A percentile compares a stretch with the other conserved stretches of the same genome.
These are phyloP conservation scores for Lathyrus oleraceus DNA, from an alignment of 306 rosid genomes.

Conservation along the genomic window DNA sequence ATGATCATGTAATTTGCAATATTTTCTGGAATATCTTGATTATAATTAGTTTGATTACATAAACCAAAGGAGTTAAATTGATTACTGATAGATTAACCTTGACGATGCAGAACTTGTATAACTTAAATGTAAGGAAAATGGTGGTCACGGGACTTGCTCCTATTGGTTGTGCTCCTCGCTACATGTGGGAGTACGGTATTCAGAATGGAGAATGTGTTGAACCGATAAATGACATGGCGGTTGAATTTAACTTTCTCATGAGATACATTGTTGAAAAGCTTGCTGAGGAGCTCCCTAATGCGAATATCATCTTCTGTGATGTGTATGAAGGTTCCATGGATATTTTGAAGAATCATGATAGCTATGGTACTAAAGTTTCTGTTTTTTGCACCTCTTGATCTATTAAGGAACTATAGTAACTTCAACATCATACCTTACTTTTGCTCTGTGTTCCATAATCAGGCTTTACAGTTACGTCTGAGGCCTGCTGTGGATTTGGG, in stretches of 20 bases:
- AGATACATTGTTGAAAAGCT: conserved; percentile 71
- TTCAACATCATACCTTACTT: conserved; percentile 30
- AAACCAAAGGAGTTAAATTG: conserved; percentile 3
- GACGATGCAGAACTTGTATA: conserved; percentile 72
- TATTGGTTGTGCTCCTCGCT: conserved; percentile 88
- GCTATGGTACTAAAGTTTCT: conserved; percentile 51
- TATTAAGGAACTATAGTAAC: conserved; percentile 4
- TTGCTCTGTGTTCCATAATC: conserved; percentile 32
- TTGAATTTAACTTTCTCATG: conserved; percentile 79
- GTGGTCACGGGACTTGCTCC: conserved; percentile 88
- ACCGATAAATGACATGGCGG: conserved; percentile 72
- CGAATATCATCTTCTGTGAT: conserved; percentile 70
- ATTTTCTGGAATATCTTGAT: not conserved
- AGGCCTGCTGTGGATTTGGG: conserved; percentile 94
- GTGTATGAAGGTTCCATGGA: conserved; percentile 77
- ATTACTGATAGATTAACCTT: conserved; percentile 20
- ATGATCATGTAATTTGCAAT: not conserved
- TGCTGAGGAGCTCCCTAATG: conserved; percentile 52
- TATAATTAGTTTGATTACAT: conserved; percentile 4
- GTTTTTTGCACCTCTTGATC: not conserved
- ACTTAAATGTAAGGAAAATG: conserved; percentile 64
- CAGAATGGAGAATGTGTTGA: conserved; percentile 69
- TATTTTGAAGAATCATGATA: conserved; percentile 63
- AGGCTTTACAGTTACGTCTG: conserved; percentile 71
- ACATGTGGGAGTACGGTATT: conserved; percentile 61